phyloP scores from a whole-genome alignment of 495 filamentous ascomycete genomes.

The Aspergillus heteromorphus region DNA sequence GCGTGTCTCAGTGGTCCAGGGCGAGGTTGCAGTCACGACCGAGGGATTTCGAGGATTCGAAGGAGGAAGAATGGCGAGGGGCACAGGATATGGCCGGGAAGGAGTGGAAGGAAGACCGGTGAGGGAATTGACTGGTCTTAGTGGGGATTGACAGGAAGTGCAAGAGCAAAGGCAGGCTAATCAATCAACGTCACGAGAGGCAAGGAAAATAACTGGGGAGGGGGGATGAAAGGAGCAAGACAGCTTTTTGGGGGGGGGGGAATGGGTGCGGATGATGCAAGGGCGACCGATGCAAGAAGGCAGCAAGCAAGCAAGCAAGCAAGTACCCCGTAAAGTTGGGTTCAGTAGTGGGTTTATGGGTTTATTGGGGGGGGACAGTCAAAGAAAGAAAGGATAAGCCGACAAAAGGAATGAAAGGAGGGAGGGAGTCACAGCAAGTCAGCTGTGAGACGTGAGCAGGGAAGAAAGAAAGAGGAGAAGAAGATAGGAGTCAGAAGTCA shows the following conservation, averaged over 20 bases:
- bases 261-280: slow-evolving; percentile 10
- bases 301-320: too few relatives aligned
- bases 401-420: slow-evolving; percentile 10
- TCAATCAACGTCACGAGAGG: background rate
- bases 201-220: background rate
- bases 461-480: background rate
- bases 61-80: background rate
- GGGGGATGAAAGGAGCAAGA: background rate
- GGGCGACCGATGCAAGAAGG: slow-evolving; percentile 14
- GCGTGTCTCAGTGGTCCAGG: background rate
- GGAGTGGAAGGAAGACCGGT: slow-evolving; percentile 14
- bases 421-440: background rate
- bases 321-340: background rate
- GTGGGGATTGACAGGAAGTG: background rate
- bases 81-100: slow-evolving; percentile 1
- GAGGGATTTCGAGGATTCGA: background rate
- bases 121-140: slow-evolving; percentile 7
- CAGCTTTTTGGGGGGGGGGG: background rate
- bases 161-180: background rate
- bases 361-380: background rate
- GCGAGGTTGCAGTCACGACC: background rate
- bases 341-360: too few relatives aligned
- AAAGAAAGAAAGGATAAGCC: slow-evolving; percentile 6
- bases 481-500: background rate
- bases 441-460: background rate